Evolutionary conservation across 2,329 filamentous ascomycete genomes (phyloP).

Genomic region (Triangularia verruculosa): DNA sequence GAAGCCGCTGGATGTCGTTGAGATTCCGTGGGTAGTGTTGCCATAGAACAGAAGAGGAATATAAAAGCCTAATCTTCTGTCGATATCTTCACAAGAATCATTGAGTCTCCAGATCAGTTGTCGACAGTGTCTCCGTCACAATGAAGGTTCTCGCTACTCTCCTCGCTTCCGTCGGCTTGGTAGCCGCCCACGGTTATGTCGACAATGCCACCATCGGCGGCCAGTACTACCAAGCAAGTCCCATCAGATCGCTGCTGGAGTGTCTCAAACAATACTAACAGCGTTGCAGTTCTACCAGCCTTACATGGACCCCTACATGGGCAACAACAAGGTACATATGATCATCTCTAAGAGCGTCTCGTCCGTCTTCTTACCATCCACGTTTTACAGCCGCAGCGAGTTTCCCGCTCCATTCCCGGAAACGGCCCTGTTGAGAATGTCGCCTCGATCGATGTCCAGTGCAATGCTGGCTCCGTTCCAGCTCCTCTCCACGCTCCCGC

Average conservation of each 20-base stretch:
- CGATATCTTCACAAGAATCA: not conserved
- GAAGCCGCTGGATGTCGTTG: not conserved
- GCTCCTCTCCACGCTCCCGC: slow-evolving; percentile 53
- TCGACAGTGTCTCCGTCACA: not conserved
- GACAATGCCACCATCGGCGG: slow-evolving; percentile 44
- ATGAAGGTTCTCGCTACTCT: slow-evolving; percentile 34
- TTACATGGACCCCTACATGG: slow-evolving; percentile 43
- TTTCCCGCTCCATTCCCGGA: slow-evolving; percentile 56
- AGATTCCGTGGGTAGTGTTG: not conserved
- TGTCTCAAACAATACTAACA: slow-evolving; percentile 2
- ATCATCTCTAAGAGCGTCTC: not conserved
- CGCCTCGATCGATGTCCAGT: slow-evolving; percentile 52
- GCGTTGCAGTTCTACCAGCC: slow-evolving; percentile 37
- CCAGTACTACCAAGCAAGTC: slow-evolving; percentile 32
- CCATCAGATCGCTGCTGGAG: not conserved
- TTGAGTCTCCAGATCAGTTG: not conserved
- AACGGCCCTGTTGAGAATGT: slow-evolving; percentile 58
- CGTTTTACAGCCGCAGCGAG: slow-evolving; percentile 42
- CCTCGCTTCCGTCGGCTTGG: slow-evolving; percentile 37
- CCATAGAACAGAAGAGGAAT: not conserved
- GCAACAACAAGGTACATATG: slow-evolving; percentile 15
- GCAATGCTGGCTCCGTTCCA: slow-evolving; percentile 48
- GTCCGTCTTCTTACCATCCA: not conserved
- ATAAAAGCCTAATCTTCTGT: not conserved
- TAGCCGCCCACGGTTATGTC: slow-evolving; percentile 49